A percentile compares a stretch with the other conserved stretches of the same genome.
Evolutionary conservation across 768 basidiomycete species (phyloP).

Genomic region (Tricholoma saponaceum): DNA sequence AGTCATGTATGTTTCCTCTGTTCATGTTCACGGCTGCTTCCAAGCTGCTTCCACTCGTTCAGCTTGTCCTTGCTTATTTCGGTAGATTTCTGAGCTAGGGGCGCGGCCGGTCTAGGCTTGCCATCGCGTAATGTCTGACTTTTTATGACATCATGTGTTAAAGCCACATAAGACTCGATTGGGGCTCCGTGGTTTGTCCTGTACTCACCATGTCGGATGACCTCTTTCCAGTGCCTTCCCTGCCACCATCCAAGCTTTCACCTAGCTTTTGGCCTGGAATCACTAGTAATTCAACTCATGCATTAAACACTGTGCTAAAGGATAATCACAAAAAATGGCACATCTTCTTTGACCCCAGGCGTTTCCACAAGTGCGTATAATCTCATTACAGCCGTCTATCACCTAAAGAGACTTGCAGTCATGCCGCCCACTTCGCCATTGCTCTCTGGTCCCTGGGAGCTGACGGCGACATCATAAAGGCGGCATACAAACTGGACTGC

Average conservation of each 20-base stretch:
- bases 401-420: no score
- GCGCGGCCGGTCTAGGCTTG: no score
- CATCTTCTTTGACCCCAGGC: conserved; percentile 34
- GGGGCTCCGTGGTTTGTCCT: no score
- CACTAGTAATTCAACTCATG: conserved; percentile 26
- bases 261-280: conserved; percentile 30
- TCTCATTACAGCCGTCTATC: no score
- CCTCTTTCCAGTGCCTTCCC: conserved; percentile 27
- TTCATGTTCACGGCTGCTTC: no score
- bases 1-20: no score
- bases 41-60: no score
- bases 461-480: conserved; percentile 25
- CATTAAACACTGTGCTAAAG: conserved; percentile 30
- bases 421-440: conserved; percentile 21
- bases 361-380: conserved; percentile 52
- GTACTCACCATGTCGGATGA: conserved; percentile 1
- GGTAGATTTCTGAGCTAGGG: no score
- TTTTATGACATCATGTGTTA: no score
- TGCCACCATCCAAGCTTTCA: conserved; percentile 19
- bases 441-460: conserved; percentile 24
- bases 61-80: no score
- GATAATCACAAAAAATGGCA: conserved; percentile 48
- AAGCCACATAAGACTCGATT: no score
- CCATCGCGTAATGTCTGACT: no score
- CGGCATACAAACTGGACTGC: conserved; percentile 29